Base-by-base conservation (phyloP, 768 basidiomycete genomes). In the Trametes gibbosa region DNA sequence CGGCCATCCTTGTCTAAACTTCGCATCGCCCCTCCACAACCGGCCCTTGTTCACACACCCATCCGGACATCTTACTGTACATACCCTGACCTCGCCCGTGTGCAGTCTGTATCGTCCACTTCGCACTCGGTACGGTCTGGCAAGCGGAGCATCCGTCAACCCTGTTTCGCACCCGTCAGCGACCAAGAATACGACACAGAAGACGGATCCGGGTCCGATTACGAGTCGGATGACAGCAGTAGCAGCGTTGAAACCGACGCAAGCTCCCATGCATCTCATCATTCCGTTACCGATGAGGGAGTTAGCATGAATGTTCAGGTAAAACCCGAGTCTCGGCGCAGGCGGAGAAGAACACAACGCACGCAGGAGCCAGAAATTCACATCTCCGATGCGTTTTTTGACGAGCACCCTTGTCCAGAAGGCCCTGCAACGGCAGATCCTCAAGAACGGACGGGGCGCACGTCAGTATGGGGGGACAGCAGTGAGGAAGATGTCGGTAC, bases 361-460 rank as follows among this genome's bases (percentile, higher is more conserved):
- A 58, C 34, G 21, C 51, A 47, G 14, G 56, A 62, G 34, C 61
- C 61, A 2, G 54, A 58, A 14, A 58, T 62, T 2, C 52, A 77
- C 41, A 70, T 80, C 35, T 80, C 79, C 13, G 77, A 77, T 16
- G 79, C 78, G 9, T 74, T 73, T 60, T 79, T 75, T 58, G 78
- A 79, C 54, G 74, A 76, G 34, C 66, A 77, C 14, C 77, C 79
- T 7, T 73, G 75, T 0, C 78, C 78, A 0, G 76, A 78, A 50
- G 78, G 79, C 0, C 78, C 77, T 16, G 77, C 77, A 14, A 79
- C 76, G 1, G 74, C 77, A 17, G 73, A 75, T 6, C 50, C 27
- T 51, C 54, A 54, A 21, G 50, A 50, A 17, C 59, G 54, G 39
- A 24, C 63, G 13, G 50, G 41, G 1, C 50, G 58, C 12, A 58